Evolutionary conservation across 768 basidiomycete species (phyloP).

Genomic region (Tricholoma hemisulphureum): DNA sequence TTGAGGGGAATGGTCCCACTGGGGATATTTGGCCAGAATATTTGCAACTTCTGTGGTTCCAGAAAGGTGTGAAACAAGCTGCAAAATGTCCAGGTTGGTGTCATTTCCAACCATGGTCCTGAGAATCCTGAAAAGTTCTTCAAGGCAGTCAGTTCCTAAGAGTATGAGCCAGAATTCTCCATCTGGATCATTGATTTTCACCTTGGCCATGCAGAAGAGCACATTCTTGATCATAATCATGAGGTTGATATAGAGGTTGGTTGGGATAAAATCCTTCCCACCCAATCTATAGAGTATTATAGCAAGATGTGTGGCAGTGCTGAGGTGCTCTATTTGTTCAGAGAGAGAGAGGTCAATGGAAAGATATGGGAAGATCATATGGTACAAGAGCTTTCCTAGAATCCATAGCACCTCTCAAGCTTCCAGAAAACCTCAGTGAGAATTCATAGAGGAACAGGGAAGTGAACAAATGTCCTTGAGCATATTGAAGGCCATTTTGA

Average conservation of each 20-base stretch:
- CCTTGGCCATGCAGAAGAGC: conserved; percentile 37
- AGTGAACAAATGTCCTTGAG: conserved; percentile 26
- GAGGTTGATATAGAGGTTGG: conserved; percentile 30
- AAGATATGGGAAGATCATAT: conserved; percentile 32
- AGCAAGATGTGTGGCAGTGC: conserved; percentile 28
- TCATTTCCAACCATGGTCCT: conserved; percentile 37
- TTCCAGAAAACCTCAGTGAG: conserved; percentile 12
- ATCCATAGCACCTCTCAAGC: conserved; percentile 21
- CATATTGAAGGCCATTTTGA: conserved; percentile 24
- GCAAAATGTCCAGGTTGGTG: conserved; percentile 23
- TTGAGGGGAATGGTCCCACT: conserved; percentile 36
- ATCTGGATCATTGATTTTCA: conserved; percentile 31
- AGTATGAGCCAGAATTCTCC: conserved; percentile 34
- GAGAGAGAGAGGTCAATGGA: conserved; percentile 25
- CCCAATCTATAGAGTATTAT: not conserved
- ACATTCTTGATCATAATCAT: conserved; percentile 39
- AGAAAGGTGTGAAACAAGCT: conserved; percentile 26
- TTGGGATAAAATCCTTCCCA: conserved; percentile 4
- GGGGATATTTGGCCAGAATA: conserved; percentile 34
- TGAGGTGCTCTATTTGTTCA: conserved; percentile 34
- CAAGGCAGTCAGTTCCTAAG: conserved; percentile 37
- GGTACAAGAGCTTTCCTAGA: conserved; percentile 26
- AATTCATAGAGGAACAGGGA: conserved; percentile 7
- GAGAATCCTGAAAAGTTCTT: conserved; percentile 36
- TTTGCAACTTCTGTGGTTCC: conserved; percentile 29